Evolutionary conservation across 2,329 filamentous ascomycete genomes (phyloP).

Genomic region (Ophiostoma australiae): DNA sequence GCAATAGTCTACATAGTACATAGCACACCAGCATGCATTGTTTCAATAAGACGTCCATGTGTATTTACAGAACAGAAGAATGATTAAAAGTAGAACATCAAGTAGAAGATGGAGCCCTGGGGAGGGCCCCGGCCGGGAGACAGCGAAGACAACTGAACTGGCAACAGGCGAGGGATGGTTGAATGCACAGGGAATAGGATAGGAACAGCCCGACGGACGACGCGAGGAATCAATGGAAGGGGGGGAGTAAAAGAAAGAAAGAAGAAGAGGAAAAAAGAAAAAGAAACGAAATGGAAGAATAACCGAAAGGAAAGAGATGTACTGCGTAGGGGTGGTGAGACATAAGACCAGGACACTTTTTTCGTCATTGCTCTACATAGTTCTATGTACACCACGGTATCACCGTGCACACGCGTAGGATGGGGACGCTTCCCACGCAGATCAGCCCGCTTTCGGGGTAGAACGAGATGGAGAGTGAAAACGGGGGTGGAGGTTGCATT

Average conservation of each 20-base stretch:
- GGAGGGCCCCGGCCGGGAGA: background rate
- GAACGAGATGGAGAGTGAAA: background rate
- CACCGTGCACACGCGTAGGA: conserved; percentile 2
- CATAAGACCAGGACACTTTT: background rate
- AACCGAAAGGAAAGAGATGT: background rate
- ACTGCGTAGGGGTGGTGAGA: background rate
- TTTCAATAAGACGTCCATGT: background rate
- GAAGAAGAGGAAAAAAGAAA: background rate
- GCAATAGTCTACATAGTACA: background rate
- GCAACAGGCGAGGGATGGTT: background rate
- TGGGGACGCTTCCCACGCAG: conserved; percentile 5
- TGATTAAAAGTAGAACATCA: background rate
- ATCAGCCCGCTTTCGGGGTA: conserved; percentile 15
- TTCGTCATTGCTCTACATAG: background rate
- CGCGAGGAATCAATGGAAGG: background rate
- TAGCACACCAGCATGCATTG: background rate
- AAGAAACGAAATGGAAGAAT: background rate
- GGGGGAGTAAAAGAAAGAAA: background rate
- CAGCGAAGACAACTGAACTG: background rate
- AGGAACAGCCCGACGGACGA: background rate
- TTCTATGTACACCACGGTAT: background rate
- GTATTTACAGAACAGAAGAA: background rate
- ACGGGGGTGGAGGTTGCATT: background rate
- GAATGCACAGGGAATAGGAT: background rate
- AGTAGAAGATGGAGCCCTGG: background rate